phyloP scores from a whole-genome alignment of 2,329 filamentous ascomycete genomes.

The Fusarium bulbicola region DNA sequence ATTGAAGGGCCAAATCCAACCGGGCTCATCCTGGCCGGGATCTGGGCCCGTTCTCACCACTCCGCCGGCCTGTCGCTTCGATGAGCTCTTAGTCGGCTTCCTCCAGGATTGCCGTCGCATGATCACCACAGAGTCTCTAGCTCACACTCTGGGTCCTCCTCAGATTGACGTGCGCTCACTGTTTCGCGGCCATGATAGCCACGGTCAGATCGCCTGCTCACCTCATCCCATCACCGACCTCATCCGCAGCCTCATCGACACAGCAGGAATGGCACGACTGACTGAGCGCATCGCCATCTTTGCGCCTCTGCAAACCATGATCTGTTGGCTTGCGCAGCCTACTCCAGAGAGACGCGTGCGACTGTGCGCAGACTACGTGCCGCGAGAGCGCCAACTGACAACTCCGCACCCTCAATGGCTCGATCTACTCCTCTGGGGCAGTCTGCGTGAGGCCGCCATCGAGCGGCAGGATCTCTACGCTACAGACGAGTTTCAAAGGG shows the following conservation, averaged over 20 bases:
- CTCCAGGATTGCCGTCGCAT: conserved; percentile 49
- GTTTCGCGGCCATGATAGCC: conserved; percentile 40
- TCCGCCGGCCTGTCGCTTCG: conserved; percentile 45
- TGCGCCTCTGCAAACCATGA: conserved; percentile 44
- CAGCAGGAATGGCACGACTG: conserved; percentile 39
- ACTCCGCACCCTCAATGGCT: conserved; percentile 47
- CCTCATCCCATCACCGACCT: conserved; percentile 46
- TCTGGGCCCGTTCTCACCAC: conserved; percentile 46
- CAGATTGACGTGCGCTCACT: conserved; percentile 48
- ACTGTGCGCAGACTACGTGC: conserved; percentile 36
- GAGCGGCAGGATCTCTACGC: conserved; percentile 49
- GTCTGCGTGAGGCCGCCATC: conserved; percentile 48
- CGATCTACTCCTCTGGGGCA: conserved; percentile 46
- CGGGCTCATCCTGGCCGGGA: conserved; percentile 45
- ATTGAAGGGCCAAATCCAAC: conserved; percentile 41
- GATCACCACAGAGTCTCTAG: conserved; percentile 40
- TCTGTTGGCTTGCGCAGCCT: conserved; percentile 46
- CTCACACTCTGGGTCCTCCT: conserved; percentile 46
- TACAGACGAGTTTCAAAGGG: conserved; percentile 49
- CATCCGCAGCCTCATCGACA: conserved; percentile 44
- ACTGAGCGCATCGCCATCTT: conserved; percentile 48
- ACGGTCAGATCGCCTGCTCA: conserved; percentile 37
- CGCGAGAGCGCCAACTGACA: conserved; percentile 42
- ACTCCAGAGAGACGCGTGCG: conserved; percentile 43
- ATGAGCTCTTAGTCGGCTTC: conserved; percentile 49